phyloP scores from a whole-genome alignment of 352 stramenopile species.

The Globisporangium emineosum region DNA sequence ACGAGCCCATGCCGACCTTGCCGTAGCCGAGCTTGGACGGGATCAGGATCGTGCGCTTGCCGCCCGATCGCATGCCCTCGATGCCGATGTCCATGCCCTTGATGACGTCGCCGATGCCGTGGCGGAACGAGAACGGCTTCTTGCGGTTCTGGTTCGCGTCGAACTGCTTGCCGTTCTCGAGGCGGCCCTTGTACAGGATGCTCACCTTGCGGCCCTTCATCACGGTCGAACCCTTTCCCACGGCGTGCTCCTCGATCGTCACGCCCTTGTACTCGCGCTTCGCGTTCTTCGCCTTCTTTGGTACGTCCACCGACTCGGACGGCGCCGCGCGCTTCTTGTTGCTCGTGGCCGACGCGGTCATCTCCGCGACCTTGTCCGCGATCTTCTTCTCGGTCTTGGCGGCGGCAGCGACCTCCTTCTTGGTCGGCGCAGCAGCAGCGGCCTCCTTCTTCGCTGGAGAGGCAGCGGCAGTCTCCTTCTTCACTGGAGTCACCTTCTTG shows the following conservation, averaged over 20 bases:
- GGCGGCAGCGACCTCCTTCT: constrained; percentile 35
- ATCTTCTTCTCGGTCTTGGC: constrained; percentile 52
- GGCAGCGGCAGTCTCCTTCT: constrained; percentile 26
- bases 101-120: constrained; percentile 90
- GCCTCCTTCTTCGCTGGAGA: constrained; percentile 29
- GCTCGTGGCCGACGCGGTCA: constrained; percentile 31
- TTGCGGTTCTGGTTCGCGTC: constrained; percentile 80
- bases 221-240: constrained; percentile 67
- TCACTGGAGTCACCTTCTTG: constrained; percentile 27
- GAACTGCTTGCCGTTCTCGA: constrained; percentile 86
- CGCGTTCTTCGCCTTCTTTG: constrained; percentile 75
- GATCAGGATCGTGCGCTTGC: constrained; percentile 93
- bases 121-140: constrained; percentile 81
- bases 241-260: constrained; percentile 68
- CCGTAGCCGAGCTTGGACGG: constrained; percentile 94
- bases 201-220: constrained; percentile 67
- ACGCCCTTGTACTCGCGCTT: constrained; percentile 70
- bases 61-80: constrained; percentile 78
- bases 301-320: constrained; percentile 53
- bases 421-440: constrained; percentile 21
- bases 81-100: constrained; percentile 96
- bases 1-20: constrained; percentile 61
- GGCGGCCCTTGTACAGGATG: constrained; percentile 78
- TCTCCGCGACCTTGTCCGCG: constrained; percentile 49
- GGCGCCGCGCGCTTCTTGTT: constrained; percentile 70